phyloP scores from a whole-genome alignment of 257 asterid genomes.

The Solanum commersonii region DNA sequence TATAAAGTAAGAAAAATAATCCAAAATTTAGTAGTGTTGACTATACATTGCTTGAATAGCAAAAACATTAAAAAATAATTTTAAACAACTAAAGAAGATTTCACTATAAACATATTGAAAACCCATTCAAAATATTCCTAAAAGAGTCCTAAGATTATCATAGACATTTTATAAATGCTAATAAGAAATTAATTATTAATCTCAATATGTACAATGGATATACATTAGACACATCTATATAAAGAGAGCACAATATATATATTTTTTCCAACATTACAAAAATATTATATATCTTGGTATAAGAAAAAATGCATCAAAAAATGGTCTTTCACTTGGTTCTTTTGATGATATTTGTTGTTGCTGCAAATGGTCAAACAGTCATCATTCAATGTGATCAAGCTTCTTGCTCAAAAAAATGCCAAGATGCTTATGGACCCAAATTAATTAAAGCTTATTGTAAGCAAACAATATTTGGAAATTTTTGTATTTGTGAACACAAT shows the following conservation, averaged over 20 bases:
- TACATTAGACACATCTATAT: background rate
- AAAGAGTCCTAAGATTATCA: background rate
- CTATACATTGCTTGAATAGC: too few relatives aligned
- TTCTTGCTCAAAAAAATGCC: background rate
- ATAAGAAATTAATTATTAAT: background rate
- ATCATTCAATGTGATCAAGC: background rate
- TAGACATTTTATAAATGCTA: background rate
- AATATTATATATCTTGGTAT: background rate
- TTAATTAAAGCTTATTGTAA: background rate
- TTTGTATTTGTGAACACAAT: background rate
- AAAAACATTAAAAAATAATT: too few relatives aligned
- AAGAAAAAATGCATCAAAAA: background rate
- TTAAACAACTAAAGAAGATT: too few relatives aligned
- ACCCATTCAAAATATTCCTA: background rate
- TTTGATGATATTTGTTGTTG: background rate
- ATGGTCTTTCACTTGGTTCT: background rate
- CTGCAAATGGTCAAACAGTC: background rate
- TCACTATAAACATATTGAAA: background rate
- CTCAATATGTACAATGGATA: background rate
- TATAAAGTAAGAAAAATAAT: too few relatives aligned
- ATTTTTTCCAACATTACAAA: background rate
- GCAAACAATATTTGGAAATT: background rate
- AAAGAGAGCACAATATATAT: background rate
- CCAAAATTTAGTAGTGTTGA: too few relatives aligned
- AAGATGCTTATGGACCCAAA: background rate